These are phyloP conservation scores for Coelastrella sp. DNA, from an alignment of 139 green algal genomes.

Conservation along the genomic window DNA sequence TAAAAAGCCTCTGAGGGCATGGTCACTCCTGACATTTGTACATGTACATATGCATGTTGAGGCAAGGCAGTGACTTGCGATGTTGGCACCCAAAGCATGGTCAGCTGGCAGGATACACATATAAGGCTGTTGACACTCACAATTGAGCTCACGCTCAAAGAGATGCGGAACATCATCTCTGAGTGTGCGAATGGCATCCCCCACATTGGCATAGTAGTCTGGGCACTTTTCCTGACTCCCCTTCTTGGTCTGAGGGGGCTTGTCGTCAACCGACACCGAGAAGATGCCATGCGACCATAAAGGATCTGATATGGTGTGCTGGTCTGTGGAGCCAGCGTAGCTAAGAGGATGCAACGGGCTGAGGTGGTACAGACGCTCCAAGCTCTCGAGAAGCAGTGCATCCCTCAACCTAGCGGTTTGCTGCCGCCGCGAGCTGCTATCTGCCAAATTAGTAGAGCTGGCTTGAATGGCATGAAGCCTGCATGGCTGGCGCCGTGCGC, in stretches of 20 bases:
- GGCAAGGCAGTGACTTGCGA: not conserved
- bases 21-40: too few species aligned
- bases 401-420: not conserved
- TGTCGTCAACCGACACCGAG: constrained; percentile 40
- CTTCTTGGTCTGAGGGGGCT: constrained; percentile 9
- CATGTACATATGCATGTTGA: not conserved
- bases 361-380: constrained; percentile 35
- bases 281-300: constrained; percentile 36
- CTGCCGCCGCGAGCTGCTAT: not conserved
- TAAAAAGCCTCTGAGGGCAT: too few species aligned
- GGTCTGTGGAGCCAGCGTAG: not conserved
- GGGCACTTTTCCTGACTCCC: constrained; percentile 46
- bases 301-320: not conserved
- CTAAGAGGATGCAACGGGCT: not conserved
- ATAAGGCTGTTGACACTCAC: constrained; percentile 60
- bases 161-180: constrained; percentile 89
- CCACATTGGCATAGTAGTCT: constrained; percentile 96
- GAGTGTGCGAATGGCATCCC: constrained; percentile 91
- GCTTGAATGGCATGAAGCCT: not conserved
- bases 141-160: constrained; percentile 91
- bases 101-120: not conserved
- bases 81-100: not conserved
- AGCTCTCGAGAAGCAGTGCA: not conserved
- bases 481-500: not conserved
- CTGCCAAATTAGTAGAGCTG: not conserved